Evolutionary conservation across 2,329 filamentous ascomycete species (phyloP).

Genomic region (Epichloe brachyelytri): DNA sequence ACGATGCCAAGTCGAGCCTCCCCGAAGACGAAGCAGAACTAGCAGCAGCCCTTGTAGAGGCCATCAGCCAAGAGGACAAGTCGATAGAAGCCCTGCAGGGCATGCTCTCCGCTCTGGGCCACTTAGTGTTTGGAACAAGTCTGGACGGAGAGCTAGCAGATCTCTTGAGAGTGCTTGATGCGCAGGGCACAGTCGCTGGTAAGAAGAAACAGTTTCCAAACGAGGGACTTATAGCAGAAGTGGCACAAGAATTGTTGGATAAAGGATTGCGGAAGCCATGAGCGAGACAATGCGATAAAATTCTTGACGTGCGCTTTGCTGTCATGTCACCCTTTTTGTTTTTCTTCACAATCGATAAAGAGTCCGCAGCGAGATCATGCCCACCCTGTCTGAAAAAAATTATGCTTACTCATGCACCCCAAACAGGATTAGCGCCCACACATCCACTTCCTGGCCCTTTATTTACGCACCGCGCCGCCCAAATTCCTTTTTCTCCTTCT

Average conservation of each 20-base stretch:
- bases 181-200: slow-evolving; percentile 45
- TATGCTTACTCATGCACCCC: slow-evolving; percentile 1
- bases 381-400: neutral
- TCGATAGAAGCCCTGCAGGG: slow-evolving; percentile 65
- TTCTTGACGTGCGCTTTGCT: no score
- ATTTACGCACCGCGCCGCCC: slow-evolving; percentile 10
- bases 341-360: neutral
- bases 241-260: slow-evolving; percentile 38
- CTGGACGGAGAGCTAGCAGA: slow-evolving; percentile 66
- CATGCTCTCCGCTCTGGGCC: slow-evolving; percentile 62
- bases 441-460: slow-evolving; percentile 9
- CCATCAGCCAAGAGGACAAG: slow-evolving; percentile 42
- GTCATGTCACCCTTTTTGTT: no score
- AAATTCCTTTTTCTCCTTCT: slow-evolving; percentile 22
- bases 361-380: no score
- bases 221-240: slow-evolving; percentile 43
- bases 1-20: slow-evolving; percentile 43
- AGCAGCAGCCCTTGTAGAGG: slow-evolving; percentile 67
- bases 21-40: slow-evolving; percentile 69
- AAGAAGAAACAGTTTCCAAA: slow-evolving; percentile 45
- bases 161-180: slow-evolving; percentile 66
- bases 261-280: slow-evolving; percentile 32
- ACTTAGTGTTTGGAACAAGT: slow-evolving; percentile 59
- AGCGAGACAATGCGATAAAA: neutral
- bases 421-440: slow-evolving; percentile 11